Conservation (phyloP, 225 moss, liverwort and hornwort species). For the Physcomitrellopsis africana region DNA sequence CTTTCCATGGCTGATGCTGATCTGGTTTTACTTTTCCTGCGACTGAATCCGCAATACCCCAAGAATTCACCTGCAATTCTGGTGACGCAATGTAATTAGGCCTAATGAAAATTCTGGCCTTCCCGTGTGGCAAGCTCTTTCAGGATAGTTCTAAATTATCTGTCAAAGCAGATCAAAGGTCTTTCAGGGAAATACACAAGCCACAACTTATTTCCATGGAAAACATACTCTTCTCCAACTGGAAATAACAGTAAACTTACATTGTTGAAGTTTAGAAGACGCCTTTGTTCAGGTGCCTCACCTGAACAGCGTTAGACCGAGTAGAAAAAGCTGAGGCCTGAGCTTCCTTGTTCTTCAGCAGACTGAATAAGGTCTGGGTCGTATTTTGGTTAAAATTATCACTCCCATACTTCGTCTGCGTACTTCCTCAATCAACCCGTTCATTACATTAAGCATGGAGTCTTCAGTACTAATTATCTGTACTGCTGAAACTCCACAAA, state of each 20-base stretch:
- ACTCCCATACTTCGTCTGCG: constrained; percentile 82
- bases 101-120: neutral
- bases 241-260: neutral
- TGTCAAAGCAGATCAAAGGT: neutral
- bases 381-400: constrained; percentile 78
- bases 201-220: neutral
- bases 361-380: constrained; percentile 73
- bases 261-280: constrained; percentile 11
- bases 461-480: neutral
- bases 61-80: constrained; percentile 78
- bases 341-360: constrained; percentile 78
- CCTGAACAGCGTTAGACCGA: constrained; percentile 82
- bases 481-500: constrained; percentile 1
- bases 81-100: constrained; percentile 27
- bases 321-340: constrained; percentile 78
- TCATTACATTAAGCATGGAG: constrained; percentile 12
- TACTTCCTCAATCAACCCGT: neutral
- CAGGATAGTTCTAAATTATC: neutral
- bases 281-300: constrained; percentile 20
- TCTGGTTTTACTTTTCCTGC: constrained; percentile 74
- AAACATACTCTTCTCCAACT: neutral
- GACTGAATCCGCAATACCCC: constrained; percentile 88
- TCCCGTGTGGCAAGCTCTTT: neutral
- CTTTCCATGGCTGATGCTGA: constrained; percentile 81
- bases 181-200: neutral